A percentile compares a stretch with the other conserved stretches of the same genome.
Evolutionary conservation across 257 asterid species (phyloP).

Genomic region (Jacaranda mimosifolia): DNA sequence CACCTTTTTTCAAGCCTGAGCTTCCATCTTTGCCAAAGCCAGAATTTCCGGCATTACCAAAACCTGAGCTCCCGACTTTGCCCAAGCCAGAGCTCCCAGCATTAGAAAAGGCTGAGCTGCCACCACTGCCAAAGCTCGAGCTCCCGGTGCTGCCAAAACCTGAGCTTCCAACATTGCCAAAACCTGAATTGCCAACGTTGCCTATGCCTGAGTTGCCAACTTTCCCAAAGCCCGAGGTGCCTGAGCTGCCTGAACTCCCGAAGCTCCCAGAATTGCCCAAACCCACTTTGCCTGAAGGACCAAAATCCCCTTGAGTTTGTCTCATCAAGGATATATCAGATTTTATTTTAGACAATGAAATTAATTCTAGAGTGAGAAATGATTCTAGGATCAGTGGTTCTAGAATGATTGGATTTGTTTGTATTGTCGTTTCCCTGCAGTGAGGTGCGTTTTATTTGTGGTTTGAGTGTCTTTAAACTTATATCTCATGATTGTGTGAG

Average conservation of each 20-base stretch:
- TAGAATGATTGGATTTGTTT: neutral
- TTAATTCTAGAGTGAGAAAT: neutral
- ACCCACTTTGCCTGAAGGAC: constrained; percentile 38
- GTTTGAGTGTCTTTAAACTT: neutral
- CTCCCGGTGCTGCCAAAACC: constrained; percentile 29
- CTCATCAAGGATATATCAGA: neutral
- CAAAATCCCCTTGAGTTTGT: constrained; percentile 32
- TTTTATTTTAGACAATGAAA: too few species aligned
- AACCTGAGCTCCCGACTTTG: constrained; percentile 35
- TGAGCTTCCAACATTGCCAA: constrained; percentile 33
- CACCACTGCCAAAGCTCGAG: neutral
- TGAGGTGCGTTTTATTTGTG: neutral
- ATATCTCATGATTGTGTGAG: neutral
- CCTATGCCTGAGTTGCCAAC: constrained; percentile 35
- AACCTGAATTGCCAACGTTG: constrained; percentile 29
- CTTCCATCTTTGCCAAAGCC: constrained; percentile 43
- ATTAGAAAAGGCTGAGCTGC: constrained; percentile 24
- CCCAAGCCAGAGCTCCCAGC: constrained; percentile 35
- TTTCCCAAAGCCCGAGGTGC: constrained; percentile 36
- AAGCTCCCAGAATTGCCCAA: constrained; percentile 46
- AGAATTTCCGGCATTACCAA: constrained; percentile 38
- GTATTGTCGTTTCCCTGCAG: neutral
- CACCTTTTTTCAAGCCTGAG: constrained; percentile 28
- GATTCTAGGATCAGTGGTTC: neutral
- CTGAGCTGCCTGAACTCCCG: constrained; percentile 42